phyloP scores from a whole-genome alignment of 176 grass and related monocot species.

The Alopecurus myosuroides region DNA sequence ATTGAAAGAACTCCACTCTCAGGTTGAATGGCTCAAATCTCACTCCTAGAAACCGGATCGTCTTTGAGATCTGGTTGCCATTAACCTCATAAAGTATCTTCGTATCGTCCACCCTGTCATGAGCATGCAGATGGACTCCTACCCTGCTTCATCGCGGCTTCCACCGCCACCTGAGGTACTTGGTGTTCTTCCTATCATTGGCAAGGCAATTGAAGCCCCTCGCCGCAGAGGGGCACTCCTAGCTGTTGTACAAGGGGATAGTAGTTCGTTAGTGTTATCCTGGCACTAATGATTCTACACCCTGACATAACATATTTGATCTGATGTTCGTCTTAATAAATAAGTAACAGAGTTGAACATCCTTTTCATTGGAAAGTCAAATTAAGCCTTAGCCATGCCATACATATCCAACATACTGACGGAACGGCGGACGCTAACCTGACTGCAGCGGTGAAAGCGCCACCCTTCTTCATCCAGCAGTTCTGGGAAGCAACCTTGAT shows the following conservation, averaged over 20 bases:
- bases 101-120: conserved; percentile 70
- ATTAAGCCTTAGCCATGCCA: too few species aligned
- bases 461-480: conserved; percentile 97
- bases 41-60: conserved; percentile 77
- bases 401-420: not conserved
- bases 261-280: too few species aligned
- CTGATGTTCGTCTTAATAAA: too few species aligned
- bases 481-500: conserved; percentile 87
- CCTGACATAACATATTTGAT: too few species aligned
- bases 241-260: conserved; percentile 86
- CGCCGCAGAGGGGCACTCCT: conserved; percentile 72
- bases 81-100: conserved; percentile 81
- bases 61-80: conserved; percentile 84
- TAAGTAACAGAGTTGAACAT: too few species aligned
- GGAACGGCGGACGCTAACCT: conserved; percentile 31
- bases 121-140: conserved; percentile 98
- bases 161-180: conserved; percentile 94
- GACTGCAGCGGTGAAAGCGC: conserved; percentile 88
- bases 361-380: too few species aligned
- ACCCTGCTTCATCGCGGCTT: conserved; percentile 74
- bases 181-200: conserved; percentile 71
- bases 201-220: conserved; percentile 91
- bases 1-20: conserved; percentile 80
- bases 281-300: too few species aligned
- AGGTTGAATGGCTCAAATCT: conserved; percentile 71